phyloP scores from a whole-genome alignment of 352 stramenopile genomes.

The Phytophthora tubulina region DNA sequence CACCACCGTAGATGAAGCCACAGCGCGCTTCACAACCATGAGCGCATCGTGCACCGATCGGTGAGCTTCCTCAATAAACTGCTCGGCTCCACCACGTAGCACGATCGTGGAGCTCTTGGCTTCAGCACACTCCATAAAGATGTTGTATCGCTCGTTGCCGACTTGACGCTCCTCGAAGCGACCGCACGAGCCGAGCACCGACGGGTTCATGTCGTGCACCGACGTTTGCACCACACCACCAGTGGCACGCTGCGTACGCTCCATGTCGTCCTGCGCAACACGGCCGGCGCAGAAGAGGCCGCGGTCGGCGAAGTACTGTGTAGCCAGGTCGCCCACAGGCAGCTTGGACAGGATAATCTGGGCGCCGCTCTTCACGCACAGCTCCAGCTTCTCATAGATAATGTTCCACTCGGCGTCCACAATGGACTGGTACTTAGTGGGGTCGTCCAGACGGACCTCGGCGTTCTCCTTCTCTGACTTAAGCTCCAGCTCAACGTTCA shows the following conservation, averaged over 20 bases:
- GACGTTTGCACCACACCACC: conserved; percentile 95
- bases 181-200: conserved; percentile 95
- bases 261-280: conserved; percentile 97
- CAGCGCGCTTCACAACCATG: conserved; percentile 98
- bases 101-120: conserved; percentile 98
- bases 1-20: conserved; percentile 93
- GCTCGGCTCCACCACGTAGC: conserved; percentile 96
- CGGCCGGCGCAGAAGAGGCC: conserved; percentile 98
- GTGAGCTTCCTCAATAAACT: conserved; percentile 99
- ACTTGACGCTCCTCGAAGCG: conserved; percentile 98
- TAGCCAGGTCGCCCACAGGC: conserved; percentile 96
- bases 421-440: conserved; percentile 99
- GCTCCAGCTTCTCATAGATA: conserved; percentile 99
- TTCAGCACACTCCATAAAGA: conserved; percentile 97
- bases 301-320: conserved; percentile 99
- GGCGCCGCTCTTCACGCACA: conserved; percentile 92
- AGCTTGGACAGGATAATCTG: conserved; percentile 99
- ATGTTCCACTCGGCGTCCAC: conserved; percentile 99
- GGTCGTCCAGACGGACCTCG: conserved; percentile 97
- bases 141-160: conserved; percentile 98
- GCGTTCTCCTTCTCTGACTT: conserved; percentile 99
- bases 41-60: conserved; percentile 98
- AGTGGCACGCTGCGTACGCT: conserved; percentile 96
- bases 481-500: conserved; percentile 99
- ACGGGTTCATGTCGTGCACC: conserved; percentile 91